phyloP scores from a whole-genome alignment of 1,284 basidiomycete genomes.

The Farysia itapuensis region DNA sequence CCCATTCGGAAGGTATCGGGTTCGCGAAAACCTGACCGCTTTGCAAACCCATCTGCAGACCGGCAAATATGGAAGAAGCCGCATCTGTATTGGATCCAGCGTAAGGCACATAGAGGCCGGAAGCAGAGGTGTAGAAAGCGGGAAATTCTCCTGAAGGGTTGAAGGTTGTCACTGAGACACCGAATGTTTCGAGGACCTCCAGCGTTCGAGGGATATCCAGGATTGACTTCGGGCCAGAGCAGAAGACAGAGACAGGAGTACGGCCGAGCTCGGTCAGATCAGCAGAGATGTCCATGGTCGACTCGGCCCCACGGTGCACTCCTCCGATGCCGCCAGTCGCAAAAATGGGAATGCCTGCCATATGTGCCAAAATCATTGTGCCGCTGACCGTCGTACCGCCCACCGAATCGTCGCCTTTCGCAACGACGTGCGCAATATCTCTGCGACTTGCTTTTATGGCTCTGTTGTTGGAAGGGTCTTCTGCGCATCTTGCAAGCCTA shows the following conservation, averaged over 20 bases:
- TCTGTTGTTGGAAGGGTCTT: slow-evolving; percentile 21
- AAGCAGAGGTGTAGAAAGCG: slow-evolving; percentile 84
- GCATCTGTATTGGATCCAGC: slow-evolving; percentile 24
- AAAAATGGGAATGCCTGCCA: slow-evolving; percentile 57
- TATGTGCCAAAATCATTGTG: slow-evolving; percentile 64
- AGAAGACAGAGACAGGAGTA: slow-evolving; percentile 69
- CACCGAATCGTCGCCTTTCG: slow-evolving; percentile 65
- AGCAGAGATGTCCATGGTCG: slow-evolving; percentile 79
- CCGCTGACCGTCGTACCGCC: slow-evolving; percentile 91
- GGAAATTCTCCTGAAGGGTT: slow-evolving; percentile 74
- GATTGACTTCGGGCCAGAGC: slow-evolving; percentile 94
- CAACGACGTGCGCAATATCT: slow-evolving; percentile 79
- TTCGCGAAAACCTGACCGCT: slow-evolving; percentile 72
- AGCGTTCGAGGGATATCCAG: slow-evolving; percentile 85
- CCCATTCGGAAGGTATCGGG: slow-evolving; percentile 81
- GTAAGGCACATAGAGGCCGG: slow-evolving; percentile 73
- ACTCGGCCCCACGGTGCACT: slow-evolving; percentile 89
- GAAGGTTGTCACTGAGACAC: slow-evolving; percentile 86
- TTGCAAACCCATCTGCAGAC: slow-evolving; percentile 65
- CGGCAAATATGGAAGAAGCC: slow-evolving; percentile 63
- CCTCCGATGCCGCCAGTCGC: slow-evolving; percentile 68
- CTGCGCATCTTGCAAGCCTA: slow-evolving; percentile 67
- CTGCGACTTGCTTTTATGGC: slow-evolving; percentile 79
- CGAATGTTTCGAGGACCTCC: slow-evolving; percentile 95
- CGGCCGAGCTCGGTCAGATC: slow-evolving; percentile 54